Conservation (phyloP, 208 protist species). For the Acanthamoeba lenticulata region DNA sequence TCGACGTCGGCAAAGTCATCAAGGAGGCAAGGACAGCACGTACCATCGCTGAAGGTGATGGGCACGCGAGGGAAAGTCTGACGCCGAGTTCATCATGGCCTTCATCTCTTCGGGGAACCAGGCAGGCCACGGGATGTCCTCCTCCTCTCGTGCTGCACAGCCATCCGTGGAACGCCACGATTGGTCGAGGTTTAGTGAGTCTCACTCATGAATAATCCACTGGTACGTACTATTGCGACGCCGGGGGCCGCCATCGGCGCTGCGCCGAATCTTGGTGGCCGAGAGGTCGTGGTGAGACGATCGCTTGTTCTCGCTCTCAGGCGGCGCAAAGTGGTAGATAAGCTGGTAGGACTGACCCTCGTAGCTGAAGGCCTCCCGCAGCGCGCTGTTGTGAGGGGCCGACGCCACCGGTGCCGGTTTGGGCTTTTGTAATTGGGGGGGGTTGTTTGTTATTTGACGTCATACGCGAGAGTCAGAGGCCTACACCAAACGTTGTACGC, state of each 20-base stretch:
- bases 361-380: neutral
- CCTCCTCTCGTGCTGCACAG: neutral
- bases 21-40: no score
- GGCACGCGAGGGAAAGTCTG: constrained; percentile 23
- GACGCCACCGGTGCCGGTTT: neutral
- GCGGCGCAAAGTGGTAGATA: constrained; percentile 15
- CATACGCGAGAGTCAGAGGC: no score
- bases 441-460: neutral
- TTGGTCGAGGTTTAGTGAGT: neutral
- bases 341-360: neutral
- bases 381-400: neutral
- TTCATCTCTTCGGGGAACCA: constrained; percentile 9
- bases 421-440: neutral
- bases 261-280: neutral
- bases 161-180: no score
- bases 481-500: neutral
- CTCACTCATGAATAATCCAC: no score
- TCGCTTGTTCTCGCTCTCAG: neutral
- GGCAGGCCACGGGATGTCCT: neutral
- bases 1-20: neutral
- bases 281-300: neutral
- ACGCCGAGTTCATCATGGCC: constrained; percentile 12
- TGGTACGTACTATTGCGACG: neutral
- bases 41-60: constrained; percentile 48
- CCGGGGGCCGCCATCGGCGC: neutral